Evolutionary conservation across 2,329 filamentous ascomycete genomes (phyloP).

Genomic region (Drechmeria coniospora): DNA sequence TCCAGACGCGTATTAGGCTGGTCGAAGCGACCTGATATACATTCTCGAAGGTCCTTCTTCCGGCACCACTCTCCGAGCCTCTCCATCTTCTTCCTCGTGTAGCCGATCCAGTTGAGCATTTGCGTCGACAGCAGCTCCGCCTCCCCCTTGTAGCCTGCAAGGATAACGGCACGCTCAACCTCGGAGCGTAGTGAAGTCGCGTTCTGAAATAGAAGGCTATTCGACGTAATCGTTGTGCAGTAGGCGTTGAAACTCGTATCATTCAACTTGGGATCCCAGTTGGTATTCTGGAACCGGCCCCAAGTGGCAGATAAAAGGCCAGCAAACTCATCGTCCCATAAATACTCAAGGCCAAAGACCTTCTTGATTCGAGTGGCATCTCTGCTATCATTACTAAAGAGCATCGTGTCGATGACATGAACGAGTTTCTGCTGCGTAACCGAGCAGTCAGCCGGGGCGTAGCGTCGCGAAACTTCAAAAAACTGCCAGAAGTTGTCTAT

Average conservation of each 20-base stretch:
- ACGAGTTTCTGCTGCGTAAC: conserved; percentile 42
- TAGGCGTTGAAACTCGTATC: conserved; percentile 27
- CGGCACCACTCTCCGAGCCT: too few species aligned
- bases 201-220: conserved; percentile 24
- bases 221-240: conserved; percentile 30
- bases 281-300: conserved; percentile 27
- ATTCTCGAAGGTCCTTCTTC: conserved; percentile 13
- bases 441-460: conserved; percentile 44
- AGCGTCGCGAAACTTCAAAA: conserved; percentile 33
- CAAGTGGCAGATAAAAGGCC: conserved; percentile 25
- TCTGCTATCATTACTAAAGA: conserved; percentile 22
- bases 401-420: conserved; percentile 34
- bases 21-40: too few species aligned
- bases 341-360: conserved; percentile 29
- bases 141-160: conserved; percentile 24
- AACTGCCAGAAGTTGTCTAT: conserved; percentile 64
- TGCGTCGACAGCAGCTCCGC: conserved; percentile 21
- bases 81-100: conserved; percentile 19
- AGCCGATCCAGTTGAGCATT: conserved; percentile 37
- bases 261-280: conserved; percentile 37
- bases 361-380: conserved; percentile 31
- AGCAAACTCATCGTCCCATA: conserved; percentile 34
- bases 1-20: too few species aligned
- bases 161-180: conserved; percentile 22
- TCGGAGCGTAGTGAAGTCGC: conserved; percentile 20